These are phyloP conservation scores for Microglena sp. DNA, from an alignment of 139 green algal species.

Conservation along the genomic window DNA sequence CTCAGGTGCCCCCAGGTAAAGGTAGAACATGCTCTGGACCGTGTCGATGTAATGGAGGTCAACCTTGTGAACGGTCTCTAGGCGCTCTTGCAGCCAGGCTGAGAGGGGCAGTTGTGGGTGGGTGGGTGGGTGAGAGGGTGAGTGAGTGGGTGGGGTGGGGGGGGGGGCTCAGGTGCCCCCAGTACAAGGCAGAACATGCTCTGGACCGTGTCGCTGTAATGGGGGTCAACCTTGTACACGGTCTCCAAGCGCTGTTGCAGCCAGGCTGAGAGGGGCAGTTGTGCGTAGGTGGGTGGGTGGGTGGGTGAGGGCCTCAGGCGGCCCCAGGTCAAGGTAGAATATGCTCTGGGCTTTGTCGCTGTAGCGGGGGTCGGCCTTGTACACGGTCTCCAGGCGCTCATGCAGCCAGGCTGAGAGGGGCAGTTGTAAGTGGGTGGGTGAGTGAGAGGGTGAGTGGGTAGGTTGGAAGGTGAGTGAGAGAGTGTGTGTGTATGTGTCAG, in stretches of 20 bases:
- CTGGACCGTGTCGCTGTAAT: slow-evolving; percentile 69
- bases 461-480: not conserved
- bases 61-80: slow-evolving; percentile 79
- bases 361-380: slow-evolving; percentile 78
- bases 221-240: slow-evolving; percentile 78
- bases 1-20: slow-evolving; percentile 71
- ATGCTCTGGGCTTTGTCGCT: slow-evolving; percentile 60
- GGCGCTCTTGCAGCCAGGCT: slow-evolving; percentile 76
- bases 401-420: slow-evolving; percentile 66
- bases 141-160: too few relatives aligned
- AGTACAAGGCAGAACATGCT: slow-evolving; percentile 77
- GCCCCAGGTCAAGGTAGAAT: slow-evolving; percentile 71
- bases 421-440: too few relatives aligned
- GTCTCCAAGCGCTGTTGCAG: slow-evolving; percentile 75
- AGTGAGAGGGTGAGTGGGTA: too few relatives aligned
- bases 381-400: slow-evolving; percentile 78
- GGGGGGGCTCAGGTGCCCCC: slow-evolving; percentile 59
- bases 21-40: slow-evolving; percentile 60
- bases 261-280: slow-evolving; percentile 42
- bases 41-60: slow-evolving; percentile 76
- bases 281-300: not conserved
- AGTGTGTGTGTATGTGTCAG: not conserved
- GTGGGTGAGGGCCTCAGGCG: slow-evolving; percentile 5
- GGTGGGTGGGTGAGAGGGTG: too few relatives aligned
- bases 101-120: too few relatives aligned